Evolutionary conservation across 345 rosid genomes (phyloP), one percentile per base, ranked within the genome.

Genomic region (Eucalyptus polyanthemos): DNA sequence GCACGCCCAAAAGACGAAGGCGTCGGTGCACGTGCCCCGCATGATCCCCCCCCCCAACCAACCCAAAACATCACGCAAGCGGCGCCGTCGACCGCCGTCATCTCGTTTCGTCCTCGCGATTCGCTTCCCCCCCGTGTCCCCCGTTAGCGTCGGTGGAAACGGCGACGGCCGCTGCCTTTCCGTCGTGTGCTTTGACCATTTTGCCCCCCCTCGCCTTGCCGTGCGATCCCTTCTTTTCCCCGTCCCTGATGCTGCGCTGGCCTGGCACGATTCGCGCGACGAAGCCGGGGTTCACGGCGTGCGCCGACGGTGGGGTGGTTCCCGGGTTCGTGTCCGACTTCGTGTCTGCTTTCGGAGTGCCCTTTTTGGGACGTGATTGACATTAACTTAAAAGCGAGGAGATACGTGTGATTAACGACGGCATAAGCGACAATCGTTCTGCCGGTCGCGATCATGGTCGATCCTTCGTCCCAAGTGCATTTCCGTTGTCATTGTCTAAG

Each of bases 271-370:
- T 45, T 8, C 53, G 56, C 86, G 21, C 87, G 90, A 27, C 53
- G 89, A 53, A 85, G 89, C 86, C 56, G 24, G 89, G 89, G 86
- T 92, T 88, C 17, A 27, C 89, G 31, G 90, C 86, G 85, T 14
- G 37, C 87, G 53, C 67, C 27, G 87, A 16, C 87, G 7, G 60
- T 24, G n/a, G 87, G 53, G 56, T 4, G 31, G 40, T 42, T 51
- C 80, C 86, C 86, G 86, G 87, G 88, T 58, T 90, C 88, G 50
- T 81, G 53, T 87, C 93, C 81, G 44, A 86, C 83, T 49, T 94
- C 94, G 88, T 92, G 94, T 95, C 42, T 16, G 12, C 42, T 31
- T 67, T 16, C 6, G 80, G 22, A 15, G 12, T 4, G 42, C 42
- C 47, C 9, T 16, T 67, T 67, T 60, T 60, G 0, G 42, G 22